These are phyloP conservation scores for Naganishia sp. DNA, from an alignment of 1,284 basidiomycete species.

Conservation along the genomic window DNA sequence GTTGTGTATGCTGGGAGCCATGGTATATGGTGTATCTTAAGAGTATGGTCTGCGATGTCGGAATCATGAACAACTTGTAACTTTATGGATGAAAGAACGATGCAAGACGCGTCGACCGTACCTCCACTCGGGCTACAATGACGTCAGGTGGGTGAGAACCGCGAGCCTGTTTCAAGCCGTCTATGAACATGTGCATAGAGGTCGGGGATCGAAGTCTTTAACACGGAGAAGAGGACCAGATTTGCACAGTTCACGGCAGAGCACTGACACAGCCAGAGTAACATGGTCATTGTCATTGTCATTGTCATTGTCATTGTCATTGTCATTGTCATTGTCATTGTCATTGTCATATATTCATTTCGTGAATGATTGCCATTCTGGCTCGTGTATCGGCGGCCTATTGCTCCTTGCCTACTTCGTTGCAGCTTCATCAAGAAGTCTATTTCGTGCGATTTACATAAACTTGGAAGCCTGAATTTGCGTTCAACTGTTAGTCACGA, in stretches of 20 bases:
- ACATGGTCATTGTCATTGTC: background rate
- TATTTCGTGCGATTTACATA: conserved; percentile 7
- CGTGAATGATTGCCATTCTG: background rate
- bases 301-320: background rate
- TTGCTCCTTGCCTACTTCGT: conserved; percentile 12
- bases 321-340: background rate
- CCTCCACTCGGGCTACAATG: conserved; percentile 1
- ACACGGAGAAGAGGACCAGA: no score
- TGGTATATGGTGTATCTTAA: background rate
- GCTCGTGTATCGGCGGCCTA: conserved; percentile 14
- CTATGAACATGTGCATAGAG: no score
- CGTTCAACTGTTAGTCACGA: background rate
- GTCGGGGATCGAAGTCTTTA: no score
- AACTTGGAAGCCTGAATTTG: conserved; percentile 28
- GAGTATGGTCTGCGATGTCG: background rate
- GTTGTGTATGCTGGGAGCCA: conserved; percentile 27
- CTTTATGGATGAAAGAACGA: background rate
- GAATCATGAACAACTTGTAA: background rate
- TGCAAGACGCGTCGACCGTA: conserved; percentile 2
- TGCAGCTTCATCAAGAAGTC: background rate
- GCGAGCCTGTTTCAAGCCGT: no score
- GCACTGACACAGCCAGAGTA: background rate
- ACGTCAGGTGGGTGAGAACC: background rate
- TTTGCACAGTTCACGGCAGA: no score
- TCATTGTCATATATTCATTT: no score